A percentile compares a stretch with the other conserved stretches of the same genome.
Evolutionary conservation across 2,329 filamentous ascomycete species (phyloP).

Genomic region (Scorias spongiosa): DNA sequence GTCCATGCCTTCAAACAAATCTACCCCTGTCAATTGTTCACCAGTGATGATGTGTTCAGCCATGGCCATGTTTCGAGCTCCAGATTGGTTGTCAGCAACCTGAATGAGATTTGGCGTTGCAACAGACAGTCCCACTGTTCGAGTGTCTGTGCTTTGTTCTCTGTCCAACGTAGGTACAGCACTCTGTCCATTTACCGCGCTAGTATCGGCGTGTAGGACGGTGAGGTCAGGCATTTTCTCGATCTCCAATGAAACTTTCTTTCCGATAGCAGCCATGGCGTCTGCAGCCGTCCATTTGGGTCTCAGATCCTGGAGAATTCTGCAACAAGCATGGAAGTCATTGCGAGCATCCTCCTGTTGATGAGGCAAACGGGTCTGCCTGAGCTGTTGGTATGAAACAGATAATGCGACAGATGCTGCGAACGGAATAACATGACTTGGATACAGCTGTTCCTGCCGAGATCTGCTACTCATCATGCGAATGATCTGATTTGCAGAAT

Average conservation of each 20-base stretch:
- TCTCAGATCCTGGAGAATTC: conserved; percentile 28
- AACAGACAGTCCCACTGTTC: background rate
- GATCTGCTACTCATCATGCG: conserved; percentile 29
- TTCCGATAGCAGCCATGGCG: conserved; percentile 25
- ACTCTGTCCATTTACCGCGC: background rate
- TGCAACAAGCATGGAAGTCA: conserved; percentile 29
- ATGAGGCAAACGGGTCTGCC: conserved; percentile 34
- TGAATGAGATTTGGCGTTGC: background rate
- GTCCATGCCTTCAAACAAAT: conserved; percentile 20
- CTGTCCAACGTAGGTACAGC: background rate
- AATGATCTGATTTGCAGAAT: conserved; percentile 41
- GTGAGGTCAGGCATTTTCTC: conserved; percentile 12
- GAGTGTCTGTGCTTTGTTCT: background rate
- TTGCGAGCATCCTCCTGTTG: conserved; percentile 31
- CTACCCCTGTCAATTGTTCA: conserved; percentile 3
- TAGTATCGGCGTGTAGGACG: background rate
- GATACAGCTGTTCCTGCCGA: conserved; percentile 32
- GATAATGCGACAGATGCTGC: conserved; percentile 39
- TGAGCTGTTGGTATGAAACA: conserved; percentile 42
- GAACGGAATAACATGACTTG: conserved; percentile 41
- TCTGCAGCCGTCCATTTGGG: conserved; percentile 32
- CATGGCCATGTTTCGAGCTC: background rate
- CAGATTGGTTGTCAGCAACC: background rate
- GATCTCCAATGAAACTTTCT: conserved; percentile 18
- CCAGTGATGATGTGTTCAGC: conserved; percentile 1